These are phyloP conservation scores for Podospora conica DNA, from an alignment of 495 filamentous ascomycete genomes.

Conservation along the genomic window DNA sequence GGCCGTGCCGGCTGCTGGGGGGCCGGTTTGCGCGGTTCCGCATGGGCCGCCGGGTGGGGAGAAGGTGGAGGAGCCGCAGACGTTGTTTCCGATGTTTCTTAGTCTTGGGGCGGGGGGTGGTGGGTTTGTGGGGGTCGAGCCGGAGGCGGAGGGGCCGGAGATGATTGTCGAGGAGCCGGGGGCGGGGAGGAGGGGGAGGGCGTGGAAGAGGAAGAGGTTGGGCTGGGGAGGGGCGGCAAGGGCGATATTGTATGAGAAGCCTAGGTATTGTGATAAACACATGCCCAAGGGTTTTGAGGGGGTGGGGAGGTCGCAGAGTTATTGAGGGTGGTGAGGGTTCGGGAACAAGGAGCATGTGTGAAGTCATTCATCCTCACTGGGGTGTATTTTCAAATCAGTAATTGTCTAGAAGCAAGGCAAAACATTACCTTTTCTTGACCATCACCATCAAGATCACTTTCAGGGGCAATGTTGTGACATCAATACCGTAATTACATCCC, in stretches of 20 bases:
- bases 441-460: background rate
- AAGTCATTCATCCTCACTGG: no score
- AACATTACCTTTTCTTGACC: no score
- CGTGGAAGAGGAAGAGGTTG: conserved; percentile 35
- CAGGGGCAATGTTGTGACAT: background rate
- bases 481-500: background rate
- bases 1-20: background rate
- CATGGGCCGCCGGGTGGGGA: background rate
- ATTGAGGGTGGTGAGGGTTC: background rate
- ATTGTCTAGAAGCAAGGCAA: background rate
- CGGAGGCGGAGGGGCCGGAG: conserved; percentile 13
- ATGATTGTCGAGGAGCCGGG: conserved; percentile 33
- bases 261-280: conserved; percentile 16
- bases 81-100: background rate
- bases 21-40: background rate
- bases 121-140: conserved; percentile 5
- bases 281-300: conserved; percentile 11
- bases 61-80: background rate
- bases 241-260: conserved; percentile 17
- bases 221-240: conserved; percentile 34
- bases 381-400: background rate
- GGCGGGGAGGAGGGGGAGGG: conserved; percentile 24
- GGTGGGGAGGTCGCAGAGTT: conserved; percentile 17
- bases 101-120: background rate
- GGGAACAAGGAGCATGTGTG: background rate